phyloP scores from a whole-genome alignment of 148 eudicot species.

The Amaranthus palmeri region DNA sequence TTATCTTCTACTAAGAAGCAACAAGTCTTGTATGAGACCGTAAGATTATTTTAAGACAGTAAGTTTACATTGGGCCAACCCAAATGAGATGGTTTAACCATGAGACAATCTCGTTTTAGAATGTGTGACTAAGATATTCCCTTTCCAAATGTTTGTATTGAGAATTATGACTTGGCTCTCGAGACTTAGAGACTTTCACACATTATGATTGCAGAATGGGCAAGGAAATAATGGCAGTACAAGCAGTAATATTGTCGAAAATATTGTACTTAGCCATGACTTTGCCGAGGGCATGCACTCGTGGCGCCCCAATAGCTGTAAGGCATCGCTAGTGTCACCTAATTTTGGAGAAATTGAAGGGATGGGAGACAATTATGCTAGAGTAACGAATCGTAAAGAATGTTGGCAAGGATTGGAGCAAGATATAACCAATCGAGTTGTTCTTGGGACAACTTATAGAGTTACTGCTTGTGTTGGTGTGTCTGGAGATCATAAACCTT shows the following conservation, averaged over 20 bases:
- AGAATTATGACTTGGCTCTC: neutral
- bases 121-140: neutral
- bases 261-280: slow-evolving; percentile 67
- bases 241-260: slow-evolving; percentile 26
- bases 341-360: slow-evolving; percentile 30
- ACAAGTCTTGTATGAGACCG: neutral
- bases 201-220: slow-evolving; percentile 33
- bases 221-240: slow-evolving; percentile 26
- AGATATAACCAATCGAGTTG: slow-evolving; percentile 64
- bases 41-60: neutral
- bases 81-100: too few relatives aligned
- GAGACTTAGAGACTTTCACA: neutral
- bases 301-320: slow-evolving; percentile 76
- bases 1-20: neutral
- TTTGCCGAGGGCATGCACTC: slow-evolving; percentile 65
- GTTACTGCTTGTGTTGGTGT: slow-evolving; percentile 70
- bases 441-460: slow-evolving; percentile 38
- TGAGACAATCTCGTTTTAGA: neutral
- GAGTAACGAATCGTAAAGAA: slow-evolving; percentile 53
- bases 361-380: slow-evolving; percentile 40
- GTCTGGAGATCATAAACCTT: slow-evolving; percentile 39
- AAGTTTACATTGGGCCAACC: too few relatives aligned
- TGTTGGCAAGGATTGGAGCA: slow-evolving; percentile 83
- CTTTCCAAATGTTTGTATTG: neutral
- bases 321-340: slow-evolving; percentile 45